A percentile compares a stretch with the other conserved stretches of the same genome.
These are phyloP conservation scores for Colletotrichum camelliae DNA, from an alignment of 2,329 filamentous ascomycete species.

Conservation along the genomic window DNA sequence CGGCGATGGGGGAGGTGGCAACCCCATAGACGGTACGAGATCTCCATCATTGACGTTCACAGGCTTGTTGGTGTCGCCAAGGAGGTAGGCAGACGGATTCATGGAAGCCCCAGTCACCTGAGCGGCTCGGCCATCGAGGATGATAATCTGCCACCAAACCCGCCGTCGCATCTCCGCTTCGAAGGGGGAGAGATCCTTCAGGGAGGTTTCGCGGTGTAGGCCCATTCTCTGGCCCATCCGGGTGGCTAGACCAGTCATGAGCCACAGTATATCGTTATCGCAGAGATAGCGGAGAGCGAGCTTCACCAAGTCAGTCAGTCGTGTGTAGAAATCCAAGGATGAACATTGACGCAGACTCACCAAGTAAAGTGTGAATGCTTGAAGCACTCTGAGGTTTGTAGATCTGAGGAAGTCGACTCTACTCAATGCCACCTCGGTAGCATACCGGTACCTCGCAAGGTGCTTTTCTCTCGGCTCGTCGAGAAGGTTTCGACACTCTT, in stretches of 20 bases:
- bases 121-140: constrained; percentile 62
- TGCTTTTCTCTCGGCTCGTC: constrained; percentile 54
- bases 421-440: constrained; percentile 53
- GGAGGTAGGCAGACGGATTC: constrained; percentile 51
- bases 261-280: constrained; percentile 64
- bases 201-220: constrained; percentile 65
- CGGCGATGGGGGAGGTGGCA: constrained; percentile 38
- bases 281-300: constrained; percentile 61
- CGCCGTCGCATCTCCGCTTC: constrained; percentile 70
- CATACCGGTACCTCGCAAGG: constrained; percentile 54
- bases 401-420: constrained; percentile 63
- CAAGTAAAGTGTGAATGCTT: constrained; percentile 63
- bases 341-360: constrained; percentile 36
- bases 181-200: constrained; percentile 61
- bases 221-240: constrained; percentile 72
- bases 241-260: constrained; percentile 65
- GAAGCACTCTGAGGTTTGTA: constrained; percentile 61
- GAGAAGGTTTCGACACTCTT: constrained; percentile 59
- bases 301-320: constrained; percentile 38
- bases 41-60: constrained; percentile 64
- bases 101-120: constrained; percentile 29
- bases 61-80: constrained; percentile 50
- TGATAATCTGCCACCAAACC: constrained; percentile 69
- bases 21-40: constrained; percentile 49
- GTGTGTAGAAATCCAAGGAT: background rate